phyloP scores from a whole-genome alignment of 2,329 filamentous ascomycete genomes.

The Penicillium olsonii region DNA sequence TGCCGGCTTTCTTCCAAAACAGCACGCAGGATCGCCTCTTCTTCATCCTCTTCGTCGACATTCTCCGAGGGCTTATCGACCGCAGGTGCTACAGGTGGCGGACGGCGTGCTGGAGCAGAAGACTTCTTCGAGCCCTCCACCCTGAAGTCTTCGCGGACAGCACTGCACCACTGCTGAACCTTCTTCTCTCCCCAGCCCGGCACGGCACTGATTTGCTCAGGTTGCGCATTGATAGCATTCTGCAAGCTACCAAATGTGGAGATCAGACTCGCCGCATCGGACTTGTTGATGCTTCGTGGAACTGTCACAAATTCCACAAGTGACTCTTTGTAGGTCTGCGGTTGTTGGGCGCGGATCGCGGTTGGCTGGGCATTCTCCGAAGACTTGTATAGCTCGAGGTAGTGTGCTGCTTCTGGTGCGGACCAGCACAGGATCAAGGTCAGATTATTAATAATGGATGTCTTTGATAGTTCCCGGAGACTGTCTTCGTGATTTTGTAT shows the following conservation, averaged over 20 bases:
- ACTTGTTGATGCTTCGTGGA: conserved; percentile 88
- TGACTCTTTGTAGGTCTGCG: conserved; percentile 79
- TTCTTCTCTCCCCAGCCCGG: conserved; percentile 95
- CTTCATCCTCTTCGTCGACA: conserved; percentile 39
- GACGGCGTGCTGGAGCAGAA: conserved; percentile 32
- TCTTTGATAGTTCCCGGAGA: conserved; percentile 87
- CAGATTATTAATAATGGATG: conserved; percentile 86
- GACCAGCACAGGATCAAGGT: conserved; percentile 94
- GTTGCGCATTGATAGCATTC: conserved; percentile 81
- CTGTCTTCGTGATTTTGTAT: conserved; percentile 92
- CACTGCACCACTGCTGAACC: conserved; percentile 79
- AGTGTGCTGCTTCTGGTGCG: conserved; percentile 87
- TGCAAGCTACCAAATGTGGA: conserved; percentile 88
- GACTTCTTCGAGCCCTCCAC: conserved; percentile 68
- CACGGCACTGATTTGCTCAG: conserved; percentile 82
- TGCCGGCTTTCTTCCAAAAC: conserved; percentile 27
- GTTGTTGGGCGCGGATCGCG: conserved; percentile 82
- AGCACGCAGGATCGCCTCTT: conserved; percentile 48
- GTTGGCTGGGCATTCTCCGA: conserved; percentile 83
- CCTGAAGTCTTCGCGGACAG: conserved; percentile 82
- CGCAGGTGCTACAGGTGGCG: conserved; percentile 10
- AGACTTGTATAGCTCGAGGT: conserved; percentile 91
- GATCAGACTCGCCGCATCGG: conserved; percentile 86
- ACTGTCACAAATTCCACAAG: conserved; percentile 91
- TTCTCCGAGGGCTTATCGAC: conserved; percentile 6